Evolutionary conservation across 345 rosid species (phyloP), one percentile per base, ranked within the genome.

Genomic region (Fremontodendron californicum): DNA sequence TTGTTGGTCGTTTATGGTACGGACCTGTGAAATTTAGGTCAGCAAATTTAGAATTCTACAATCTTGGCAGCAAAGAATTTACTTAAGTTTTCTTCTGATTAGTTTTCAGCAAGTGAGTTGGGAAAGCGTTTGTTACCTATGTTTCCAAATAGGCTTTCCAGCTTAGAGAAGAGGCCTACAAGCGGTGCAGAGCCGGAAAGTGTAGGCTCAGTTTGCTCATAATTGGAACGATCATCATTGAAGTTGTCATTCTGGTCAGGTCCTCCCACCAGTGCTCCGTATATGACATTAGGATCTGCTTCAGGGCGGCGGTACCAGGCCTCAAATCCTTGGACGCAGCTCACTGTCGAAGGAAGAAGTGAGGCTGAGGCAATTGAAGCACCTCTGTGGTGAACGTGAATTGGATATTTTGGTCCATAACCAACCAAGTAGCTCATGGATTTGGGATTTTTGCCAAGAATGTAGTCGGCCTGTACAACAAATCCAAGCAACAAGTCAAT

Each of bases 381-480:
- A 39, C 93, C 98, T 80, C 97, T 88, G 31, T 95, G 98, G 79
- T 93, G 98, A 45, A 95, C 81, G n/a, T 80, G 89, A 57, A 78
- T 78, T 19, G 97, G 35, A 27, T 58, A 58, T 58, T 27, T 58
- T 12, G 94, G 79, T 58, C 98, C 97, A 42, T 82, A 95, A 16
- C 96, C 97, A 35, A 91, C 91, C 79, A 93, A 71, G 79, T 91
- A 93, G 79, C 94, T 91, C 83, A 88, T 85, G 18, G 88, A 87
- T 83, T 75, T 84, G 51, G 93, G 93, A 64, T 95, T 95, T 48
- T 85, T 87, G 18, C 98, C 97, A 25, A 92, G 91, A 74, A 92
- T 86, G 80, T 90, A 90, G 67, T 90, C 97, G 58, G 90, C 91
- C 96, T 58, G 58, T n/a, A 33, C 35, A 33, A 1, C 2, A 33